A percentile compares a stretch with the other conserved stretches of the same genome.
phyloP scores from a whole-genome alignment of 2,329 filamentous ascomycete genomes.

The Phaeosphaeriaceae sp. region DNA sequence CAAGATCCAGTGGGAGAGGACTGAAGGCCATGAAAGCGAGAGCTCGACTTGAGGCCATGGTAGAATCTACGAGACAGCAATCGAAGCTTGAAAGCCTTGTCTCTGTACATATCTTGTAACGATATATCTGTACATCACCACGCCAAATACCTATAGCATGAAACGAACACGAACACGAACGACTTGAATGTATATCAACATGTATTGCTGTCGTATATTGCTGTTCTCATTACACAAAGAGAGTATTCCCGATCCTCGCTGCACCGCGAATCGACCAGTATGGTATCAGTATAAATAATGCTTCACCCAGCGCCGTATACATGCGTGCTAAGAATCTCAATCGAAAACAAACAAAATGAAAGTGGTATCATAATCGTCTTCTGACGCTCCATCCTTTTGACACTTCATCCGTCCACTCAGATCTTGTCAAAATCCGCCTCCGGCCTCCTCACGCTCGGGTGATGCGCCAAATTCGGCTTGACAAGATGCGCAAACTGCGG shows the following conservation, averaged over 20 bases:
- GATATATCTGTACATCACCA: slow-evolving; percentile 11
- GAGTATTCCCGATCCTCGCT: neutral
- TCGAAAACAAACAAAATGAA: slow-evolving; percentile 4
- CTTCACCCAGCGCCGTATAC: neutral
- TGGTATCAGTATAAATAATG: neutral
- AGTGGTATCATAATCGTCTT: slow-evolving; percentile 41
- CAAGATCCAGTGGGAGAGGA: too few relatives aligned
- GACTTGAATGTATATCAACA: neutral
- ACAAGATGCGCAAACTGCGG: slow-evolving; percentile 62
- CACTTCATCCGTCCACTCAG: slow-evolving; percentile 9
- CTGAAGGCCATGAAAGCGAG: too few relatives aligned
- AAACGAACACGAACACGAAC: neutral
- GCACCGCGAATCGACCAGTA: neutral
- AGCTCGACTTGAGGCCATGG: too few relatives aligned
- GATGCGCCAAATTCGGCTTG: slow-evolving; percentile 64
- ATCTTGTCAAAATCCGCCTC: slow-evolving; percentile 41
- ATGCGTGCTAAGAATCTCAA: neutral
- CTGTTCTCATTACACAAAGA: neutral
- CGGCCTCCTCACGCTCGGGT: slow-evolving; percentile 51
- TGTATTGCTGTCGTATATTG: neutral
- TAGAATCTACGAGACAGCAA: too few relatives aligned
- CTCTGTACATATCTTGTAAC: neutral
- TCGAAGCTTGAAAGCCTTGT: too few relatives aligned
- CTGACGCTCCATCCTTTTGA: neutral
- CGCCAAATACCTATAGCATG: slow-evolving; percentile 8